Percentiles rank a stretch among this genome's conserved stretches.
Evolutionary conservation across 2,329 filamentous ascomycete genomes (phyloP).

Genomic region (Pezizomycotina sp.): DNA sequence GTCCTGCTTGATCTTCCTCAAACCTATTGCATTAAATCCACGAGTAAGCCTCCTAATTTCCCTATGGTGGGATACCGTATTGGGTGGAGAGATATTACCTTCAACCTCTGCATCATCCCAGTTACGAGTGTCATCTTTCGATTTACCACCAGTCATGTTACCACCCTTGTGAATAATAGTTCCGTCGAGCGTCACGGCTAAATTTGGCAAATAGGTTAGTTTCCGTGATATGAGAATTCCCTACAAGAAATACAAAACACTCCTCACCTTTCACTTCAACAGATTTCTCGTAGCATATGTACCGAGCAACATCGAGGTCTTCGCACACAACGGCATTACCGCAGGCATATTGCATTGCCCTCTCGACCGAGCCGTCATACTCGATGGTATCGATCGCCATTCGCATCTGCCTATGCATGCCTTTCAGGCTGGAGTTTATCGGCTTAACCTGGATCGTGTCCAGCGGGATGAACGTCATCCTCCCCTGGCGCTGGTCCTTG

Average conservation of each 20-base stretch:
- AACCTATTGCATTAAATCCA: too few relatives aligned
- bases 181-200: conserved; percentile 87
- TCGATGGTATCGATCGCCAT: conserved; percentile 93
- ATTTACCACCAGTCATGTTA: conserved; percentile 85
- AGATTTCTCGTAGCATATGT: conserved; percentile 68
- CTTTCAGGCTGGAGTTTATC: conserved; percentile 78
- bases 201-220: too few relatives aligned
- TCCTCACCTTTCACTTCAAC: conserved; percentile 88
- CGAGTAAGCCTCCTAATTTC: too few relatives aligned
- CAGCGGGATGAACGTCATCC: conserved; percentile 86
- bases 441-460: conserved; percentile 95
- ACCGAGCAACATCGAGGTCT: conserved; percentile 66
- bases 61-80: too few relatives aligned
- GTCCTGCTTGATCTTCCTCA: conserved; percentile 53
- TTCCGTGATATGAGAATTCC: too few relatives aligned
- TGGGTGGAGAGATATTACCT: too few relatives aligned
- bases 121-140: conserved; percentile 57
- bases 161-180: conserved; percentile 93
- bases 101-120: conserved; percentile 87
- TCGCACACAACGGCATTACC: conserved; percentile 92
- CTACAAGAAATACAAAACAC: too few relatives aligned
- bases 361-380: conserved; percentile 72
- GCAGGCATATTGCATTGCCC: conserved; percentile 87
- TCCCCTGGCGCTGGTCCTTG: conserved; percentile 70
- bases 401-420: conserved; percentile 64